Evolutionary conservation across 495 filamentous ascomycete genomes (phyloP).

Genomic region (Penicillium malachiteum): DNA sequence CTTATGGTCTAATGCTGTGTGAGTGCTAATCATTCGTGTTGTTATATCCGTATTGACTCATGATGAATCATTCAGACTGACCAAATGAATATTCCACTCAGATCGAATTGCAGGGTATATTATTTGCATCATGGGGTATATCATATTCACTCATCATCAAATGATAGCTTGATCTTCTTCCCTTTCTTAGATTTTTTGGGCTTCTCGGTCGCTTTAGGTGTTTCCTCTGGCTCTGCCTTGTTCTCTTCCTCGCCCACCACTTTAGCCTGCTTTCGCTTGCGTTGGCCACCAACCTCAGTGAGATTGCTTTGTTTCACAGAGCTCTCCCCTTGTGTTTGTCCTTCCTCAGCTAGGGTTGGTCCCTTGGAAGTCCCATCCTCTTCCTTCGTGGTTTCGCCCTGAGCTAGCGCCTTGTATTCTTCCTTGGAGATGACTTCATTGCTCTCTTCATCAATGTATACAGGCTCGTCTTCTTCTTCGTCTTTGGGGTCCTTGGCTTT

Average conservation of each 20-base stretch:
- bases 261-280: constrained; percentile 46
- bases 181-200: constrained; percentile 43
- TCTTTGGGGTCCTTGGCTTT: constrained; percentile 33
- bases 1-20: too few species aligned
- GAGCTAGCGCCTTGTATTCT: constrained; percentile 44
- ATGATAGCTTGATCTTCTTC: constrained; percentile 50
- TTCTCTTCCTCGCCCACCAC: constrained; percentile 36
- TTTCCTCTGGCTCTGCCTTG: constrained; percentile 19
- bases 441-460: constrained; percentile 49
- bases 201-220: constrained; percentile 6
- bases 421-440: constrained; percentile 50
- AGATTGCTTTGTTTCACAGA: constrained; percentile 36
- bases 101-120: neutral
- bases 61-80: constrained; percentile 1
- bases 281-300: constrained; percentile 42
- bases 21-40: neutral
- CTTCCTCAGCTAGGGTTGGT: constrained; percentile 10
- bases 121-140: neutral
- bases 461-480: constrained; percentile 48
- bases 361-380: constrained; percentile 10
- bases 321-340: constrained; percentile 15
- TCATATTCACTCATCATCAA: constrained; percentile 35
- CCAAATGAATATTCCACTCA: neutral
- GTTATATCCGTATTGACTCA: constrained; percentile 8
- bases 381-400: constrained; percentile 17